Conservation (phyloP, 805 yeast genomes). For the Crinitomyces ghanaensis region DNA sequence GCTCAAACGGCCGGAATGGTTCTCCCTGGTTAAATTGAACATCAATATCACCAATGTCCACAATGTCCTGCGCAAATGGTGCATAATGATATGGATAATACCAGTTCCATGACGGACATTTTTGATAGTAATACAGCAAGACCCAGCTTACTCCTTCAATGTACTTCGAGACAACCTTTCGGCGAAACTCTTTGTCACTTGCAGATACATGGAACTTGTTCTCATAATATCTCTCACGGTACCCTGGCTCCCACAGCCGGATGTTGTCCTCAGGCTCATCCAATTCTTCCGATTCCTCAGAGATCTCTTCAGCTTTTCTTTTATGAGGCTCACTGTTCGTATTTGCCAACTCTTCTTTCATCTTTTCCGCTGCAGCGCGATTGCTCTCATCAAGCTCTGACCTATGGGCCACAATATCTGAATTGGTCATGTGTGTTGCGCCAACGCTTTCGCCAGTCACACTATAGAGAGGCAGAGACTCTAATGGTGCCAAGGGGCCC, state of each 20-base stretch:
- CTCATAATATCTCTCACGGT: constrained; percentile 66
- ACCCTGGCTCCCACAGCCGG: constrained; percentile 79
- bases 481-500: constrained; percentile 59
- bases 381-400: constrained; percentile 57
- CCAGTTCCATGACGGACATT: constrained; percentile 99
- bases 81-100: constrained; percentile 96
- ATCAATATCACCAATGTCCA: constrained; percentile 33
- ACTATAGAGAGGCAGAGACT: constrained; percentile 65
- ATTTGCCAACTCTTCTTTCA: constrained; percentile 31
- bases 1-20: constrained; percentile 88
- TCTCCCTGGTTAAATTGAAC: constrained; percentile 53
- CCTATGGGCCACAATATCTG: constrained; percentile 56
- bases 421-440: constrained; percentile 50
- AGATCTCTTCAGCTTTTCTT: not conserved
- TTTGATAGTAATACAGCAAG: constrained; percentile 84
- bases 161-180: constrained; percentile 58
- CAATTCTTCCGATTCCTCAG: constrained; percentile 14
- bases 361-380: constrained; percentile 52
- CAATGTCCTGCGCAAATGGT: constrained; percentile 88
- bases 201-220: constrained; percentile 51
- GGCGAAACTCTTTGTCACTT: constrained; percentile 38
- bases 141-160: constrained; percentile 98
- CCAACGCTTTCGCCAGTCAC: constrained; percentile 67
- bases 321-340: constrained; percentile 6
- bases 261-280: constrained; percentile 42